A percentile compares a stretch with the other conserved stretches of the same genome.
Conservation (phyloP, 2,329 filamentous ascomycete species). For the Sarocladiaceae sp. region DNA sequence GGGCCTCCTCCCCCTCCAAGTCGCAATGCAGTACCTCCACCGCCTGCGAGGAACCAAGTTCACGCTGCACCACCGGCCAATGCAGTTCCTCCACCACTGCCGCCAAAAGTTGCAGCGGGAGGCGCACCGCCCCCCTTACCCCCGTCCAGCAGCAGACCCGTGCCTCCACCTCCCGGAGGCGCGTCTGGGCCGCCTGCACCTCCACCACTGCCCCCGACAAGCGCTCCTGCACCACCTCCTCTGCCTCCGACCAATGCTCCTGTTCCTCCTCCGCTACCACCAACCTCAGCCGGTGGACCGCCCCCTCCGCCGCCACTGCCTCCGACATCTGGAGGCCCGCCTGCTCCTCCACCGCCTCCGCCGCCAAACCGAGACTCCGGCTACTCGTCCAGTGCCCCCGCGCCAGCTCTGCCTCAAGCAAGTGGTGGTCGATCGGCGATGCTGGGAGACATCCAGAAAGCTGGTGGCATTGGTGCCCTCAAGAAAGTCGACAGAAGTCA, state of each 20-base stretch:
- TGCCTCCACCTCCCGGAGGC: slow-evolving; percentile 43
- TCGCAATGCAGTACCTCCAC: slow-evolving; percentile 25
- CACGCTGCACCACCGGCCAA: slow-evolving; percentile 24
- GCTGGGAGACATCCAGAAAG: slow-evolving; percentile 65
- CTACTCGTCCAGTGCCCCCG: slow-evolving; percentile 48
- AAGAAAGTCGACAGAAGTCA: slow-evolving; percentile 68
- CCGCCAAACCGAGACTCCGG: slow-evolving; percentile 53
- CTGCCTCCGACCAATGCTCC: slow-evolving; percentile 11
- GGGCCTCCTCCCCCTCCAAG: slow-evolving; percentile 66
- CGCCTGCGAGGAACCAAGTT: slow-evolving; percentile 12
- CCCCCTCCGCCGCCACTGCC: slow-evolving; percentile 29
- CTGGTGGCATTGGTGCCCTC: slow-evolving; percentile 59
- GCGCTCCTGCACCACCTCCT: slow-evolving; percentile 10
- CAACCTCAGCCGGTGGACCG: slow-evolving; percentile 19
- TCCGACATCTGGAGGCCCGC: slow-evolving; percentile 27
- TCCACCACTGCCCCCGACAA: slow-evolving; percentile 25
- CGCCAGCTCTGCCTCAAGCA: slow-evolving; percentile 33
- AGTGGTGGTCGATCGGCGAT: slow-evolving; percentile 51
- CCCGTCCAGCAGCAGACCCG: slow-evolving; percentile 44
- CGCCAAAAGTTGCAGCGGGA: slow-evolving; percentile 40
- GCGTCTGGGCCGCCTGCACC: slow-evolving; percentile 24
- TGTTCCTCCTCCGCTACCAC: slow-evolving; percentile 40
- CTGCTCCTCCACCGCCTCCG: slow-evolving; percentile 42
- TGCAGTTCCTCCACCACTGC: slow-evolving; percentile 36
- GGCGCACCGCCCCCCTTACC: slow-evolving; percentile 39